Base-by-base conservation (phyloP, 2,329 filamentous ascomycete genomes). In the Pochonia chlamydosporia region DNA sequence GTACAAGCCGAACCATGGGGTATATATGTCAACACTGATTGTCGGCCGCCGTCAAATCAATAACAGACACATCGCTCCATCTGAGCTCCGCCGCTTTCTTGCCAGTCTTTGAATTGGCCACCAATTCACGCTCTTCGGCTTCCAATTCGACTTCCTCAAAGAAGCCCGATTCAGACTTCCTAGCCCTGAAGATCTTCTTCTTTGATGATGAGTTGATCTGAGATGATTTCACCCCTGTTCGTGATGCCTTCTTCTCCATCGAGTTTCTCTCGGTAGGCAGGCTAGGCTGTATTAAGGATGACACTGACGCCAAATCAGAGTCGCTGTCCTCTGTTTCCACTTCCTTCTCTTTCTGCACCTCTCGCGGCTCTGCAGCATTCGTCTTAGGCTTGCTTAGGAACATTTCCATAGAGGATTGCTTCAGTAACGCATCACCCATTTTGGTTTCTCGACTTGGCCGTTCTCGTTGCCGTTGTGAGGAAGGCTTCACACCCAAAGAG, bases 161-260 rank as follows among this genome's bases (percentile, higher is more conserved):
- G 56, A 70, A 74, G 3, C 71, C 71, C 5, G 56, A 56, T 13
- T 57, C 57, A 39, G 66, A 67, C 23, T 56, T 57, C 36, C 63
- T 63, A 11, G 70, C 67, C 30, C 69, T 53, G 49, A 69, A 62
- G 11, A 71, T 50, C 49, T 66, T 72, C 51, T 70, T 73, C 55
- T 57, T 63, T 48, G 48, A 11, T n/a, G 37, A 26, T 7, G 54
- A 52, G 3, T 46, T 9, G 33, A 41, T 25, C 41, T 41, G 24
- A 5, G 21, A 23, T 6, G 30, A 23, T 16, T 13, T 18, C 3
- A 10, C 30, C 33, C 59, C 23, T 49, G 14, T n/a, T 42, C 21
- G 33, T 49, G 21, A n/a, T 7, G 31, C 28, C 13, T 21, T 3
- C 16, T 44, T 9, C 1, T 18, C 11, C 2, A 23, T 5, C 13